Evolutionary conservation across 345 rosid species (phyloP), one percentile per base, ranked within the genome.

Genomic region (Conringia planisiliqua): DNA sequence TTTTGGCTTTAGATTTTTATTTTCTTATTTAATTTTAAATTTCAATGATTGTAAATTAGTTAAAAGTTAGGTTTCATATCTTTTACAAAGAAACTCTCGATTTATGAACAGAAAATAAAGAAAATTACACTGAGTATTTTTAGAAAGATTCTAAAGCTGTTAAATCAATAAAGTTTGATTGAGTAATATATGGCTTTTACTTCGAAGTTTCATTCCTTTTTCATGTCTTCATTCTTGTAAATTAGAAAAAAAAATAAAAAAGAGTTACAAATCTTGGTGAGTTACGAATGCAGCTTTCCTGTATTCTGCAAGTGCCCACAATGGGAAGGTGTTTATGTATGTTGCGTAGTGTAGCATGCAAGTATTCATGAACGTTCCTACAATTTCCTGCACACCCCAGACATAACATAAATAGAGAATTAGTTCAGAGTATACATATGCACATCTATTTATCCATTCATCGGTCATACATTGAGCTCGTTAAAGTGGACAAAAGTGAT

Each of bases 221-320:
- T 38, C 40, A 38, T 13, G 44, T 39, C 5, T 39, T 39, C 44
- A 39, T 39, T 39, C 50, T 44, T 16, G 22, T 14, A 47, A 8
- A 18, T 47, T 2, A n/a, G n/a, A n/a, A n/a, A n/a, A 10, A 22
- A 24, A 26, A 1, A 1, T 26, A 3, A 6, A 26, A 52, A 13
- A 52, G 4, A 6, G n/a, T n/a, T 52, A 52, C 12, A 24, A 33
- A 24, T 52, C 33, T 52, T 26, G 0, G 16, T 26, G 33, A 5
- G 33, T 17, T 58, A 39, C 44, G 10, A 39, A 39, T 4, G n/a
- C 44, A 39, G 24, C 57, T 42, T 67, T 79, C 10, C 83, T 70
- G 22, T 87, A 84, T 57, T 85, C 88, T 1, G 88, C 84, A 24
- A 89, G 86, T 54, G 87, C 89, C 89, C 90, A 89, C 9, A 80